Evolutionary conservation across 2,329 filamentous ascomycete genomes (phyloP).

Genomic region (Microdochium nivale): DNA sequence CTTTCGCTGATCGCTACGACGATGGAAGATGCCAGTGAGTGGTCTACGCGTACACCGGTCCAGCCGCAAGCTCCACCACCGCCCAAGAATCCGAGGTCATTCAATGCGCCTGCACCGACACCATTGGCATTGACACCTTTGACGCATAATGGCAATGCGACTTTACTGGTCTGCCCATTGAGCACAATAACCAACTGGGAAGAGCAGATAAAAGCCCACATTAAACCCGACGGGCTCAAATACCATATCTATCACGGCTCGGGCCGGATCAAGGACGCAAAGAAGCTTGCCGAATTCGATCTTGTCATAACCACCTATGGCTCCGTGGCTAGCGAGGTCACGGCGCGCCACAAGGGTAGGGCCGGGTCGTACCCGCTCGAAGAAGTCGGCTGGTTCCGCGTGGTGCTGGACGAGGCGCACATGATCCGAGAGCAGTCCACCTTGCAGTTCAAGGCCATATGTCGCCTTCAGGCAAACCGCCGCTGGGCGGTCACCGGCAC

Average conservation of each 20-base stretch:
- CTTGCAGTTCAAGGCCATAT: constrained; percentile 76
- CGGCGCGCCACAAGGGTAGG: constrained; percentile 52
- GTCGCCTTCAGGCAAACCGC: constrained; percentile 67
- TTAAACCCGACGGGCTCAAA: constrained; percentile 53
- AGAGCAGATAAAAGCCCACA: constrained; percentile 78
- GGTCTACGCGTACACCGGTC: constrained; percentile 44
- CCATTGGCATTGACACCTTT: constrained; percentile 41
- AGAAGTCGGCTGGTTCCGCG: constrained; percentile 83
- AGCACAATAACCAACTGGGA: constrained; percentile 94
- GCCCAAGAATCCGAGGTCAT: constrained; percentile 27
- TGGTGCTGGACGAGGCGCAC: constrained; percentile 91
- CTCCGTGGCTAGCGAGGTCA: constrained; percentile 73
- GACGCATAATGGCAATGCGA: constrained; percentile 65
- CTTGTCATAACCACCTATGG: constrained; percentile 90
- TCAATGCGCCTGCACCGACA: constrained; percentile 30
- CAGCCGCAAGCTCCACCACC: constrained; percentile 33
- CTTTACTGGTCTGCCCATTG: constrained; percentile 79
- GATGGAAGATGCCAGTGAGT: constrained; percentile 51
- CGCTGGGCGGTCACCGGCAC: constrained; percentile 98
- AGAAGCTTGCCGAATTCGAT: constrained; percentile 65
- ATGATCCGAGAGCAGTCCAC: constrained; percentile 83
- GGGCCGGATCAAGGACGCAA: constrained; percentile 60
- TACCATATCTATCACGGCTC: constrained; percentile 84
- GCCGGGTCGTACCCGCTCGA: constrained; percentile 56
- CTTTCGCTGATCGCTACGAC: constrained; percentile 68